Percentiles rank a stretch among this genome's conserved stretches.
Conservation (phyloP, 192 early-diverging fungal genomes). For the Rhizophagus clarus region DNA sequence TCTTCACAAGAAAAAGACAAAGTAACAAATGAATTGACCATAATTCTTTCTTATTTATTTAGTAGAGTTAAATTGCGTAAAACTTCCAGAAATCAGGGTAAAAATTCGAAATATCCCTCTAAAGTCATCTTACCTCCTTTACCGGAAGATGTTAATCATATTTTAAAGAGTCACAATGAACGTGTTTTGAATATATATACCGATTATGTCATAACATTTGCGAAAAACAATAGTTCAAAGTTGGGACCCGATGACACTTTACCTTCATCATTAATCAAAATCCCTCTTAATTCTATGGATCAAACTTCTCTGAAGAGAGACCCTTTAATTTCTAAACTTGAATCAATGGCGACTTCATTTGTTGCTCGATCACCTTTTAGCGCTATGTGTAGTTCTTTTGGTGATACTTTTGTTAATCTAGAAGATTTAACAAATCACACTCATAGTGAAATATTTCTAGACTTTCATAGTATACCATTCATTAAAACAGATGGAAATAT, state of each 20-base stretch:
- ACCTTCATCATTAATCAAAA: slow-evolving; percentile 10
- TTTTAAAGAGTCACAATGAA: slow-evolving; percentile 21
- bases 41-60: slow-evolving; percentile 25
- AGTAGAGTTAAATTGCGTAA: slow-evolving; percentile 19
- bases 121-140: slow-evolving; percentile 6
- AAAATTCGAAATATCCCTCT: slow-evolving; percentile 6
- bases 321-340: not conserved
- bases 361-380: slow-evolving; percentile 31
- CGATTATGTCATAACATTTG: slow-evolving; percentile 16
- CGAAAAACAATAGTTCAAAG: not conserved
- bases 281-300: slow-evolving; percentile 6
- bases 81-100: not conserved
- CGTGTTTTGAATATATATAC: slow-evolving; percentile 29
- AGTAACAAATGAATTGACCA: slow-evolving; percentile 4
- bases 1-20: not conserved
- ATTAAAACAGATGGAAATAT: not conserved
- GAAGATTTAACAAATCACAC: slow-evolving; percentile 24
- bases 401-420: slow-evolving; percentile 12
- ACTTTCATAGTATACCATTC: slow-evolving; percentile 18
- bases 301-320: not conserved
- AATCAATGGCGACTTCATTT: not conserved
- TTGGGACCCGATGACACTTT: not conserved
- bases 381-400: slow-evolving; percentile 7
- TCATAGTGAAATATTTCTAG: slow-evolving; percentile 1
- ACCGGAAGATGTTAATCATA: not conserved